A percentile compares a stretch with the other conserved stretches of the same genome.
Evolutionary conservation across 2,329 filamentous ascomycete genomes (phyloP).

Genomic region (Didymella pomorum): DNA sequence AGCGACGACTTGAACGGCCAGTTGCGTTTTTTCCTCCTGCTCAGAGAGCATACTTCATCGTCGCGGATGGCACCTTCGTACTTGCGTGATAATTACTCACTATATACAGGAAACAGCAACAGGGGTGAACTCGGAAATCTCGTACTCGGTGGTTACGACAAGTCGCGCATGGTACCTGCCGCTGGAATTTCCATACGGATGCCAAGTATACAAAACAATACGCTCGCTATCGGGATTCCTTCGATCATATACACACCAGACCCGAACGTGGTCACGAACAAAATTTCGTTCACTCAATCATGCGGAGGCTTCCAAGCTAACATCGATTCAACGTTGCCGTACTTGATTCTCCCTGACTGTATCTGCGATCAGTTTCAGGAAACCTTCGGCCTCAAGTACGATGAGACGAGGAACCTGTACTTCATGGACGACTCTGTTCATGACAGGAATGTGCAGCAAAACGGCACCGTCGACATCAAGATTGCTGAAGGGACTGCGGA

Average conservation of each 20-base stretch:
- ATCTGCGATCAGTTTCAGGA: slow-evolving; percentile 51
- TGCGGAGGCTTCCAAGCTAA: slow-evolving; percentile 27
- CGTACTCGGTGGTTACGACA: slow-evolving; percentile 54
- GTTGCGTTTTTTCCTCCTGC: too few species aligned
- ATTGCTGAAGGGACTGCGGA: slow-evolving; percentile 22
- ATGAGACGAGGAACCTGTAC: slow-evolving; percentile 45
- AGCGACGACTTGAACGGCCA: too few species aligned
- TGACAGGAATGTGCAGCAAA: slow-evolving; percentile 32
- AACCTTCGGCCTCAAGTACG: slow-evolving; percentile 48
- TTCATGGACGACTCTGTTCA: slow-evolving; percentile 39
- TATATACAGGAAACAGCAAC: slow-evolving; percentile 34
- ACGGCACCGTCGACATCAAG: slow-evolving; percentile 38
- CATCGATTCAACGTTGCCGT: slow-evolving; percentile 51
- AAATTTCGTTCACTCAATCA: not conserved
- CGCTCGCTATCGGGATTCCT: slow-evolving; percentile 23
- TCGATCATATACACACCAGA: slow-evolving; percentile 38
- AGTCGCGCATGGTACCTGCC: slow-evolving; percentile 35
- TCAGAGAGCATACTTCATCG: too few species aligned
- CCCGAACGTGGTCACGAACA: slow-evolving; percentile 9
- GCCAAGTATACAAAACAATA: not conserved
- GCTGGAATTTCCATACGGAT: slow-evolving; percentile 29
- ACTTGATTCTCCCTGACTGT: slow-evolving; percentile 40
- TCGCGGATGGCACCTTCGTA: too few species aligned
- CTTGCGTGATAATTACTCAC: slow-evolving; percentile 1
- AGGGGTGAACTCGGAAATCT: slow-evolving; percentile 42